Base-by-base conservation (phyloP, 257 asterid species). In the Leonotis leonurus region DNA sequence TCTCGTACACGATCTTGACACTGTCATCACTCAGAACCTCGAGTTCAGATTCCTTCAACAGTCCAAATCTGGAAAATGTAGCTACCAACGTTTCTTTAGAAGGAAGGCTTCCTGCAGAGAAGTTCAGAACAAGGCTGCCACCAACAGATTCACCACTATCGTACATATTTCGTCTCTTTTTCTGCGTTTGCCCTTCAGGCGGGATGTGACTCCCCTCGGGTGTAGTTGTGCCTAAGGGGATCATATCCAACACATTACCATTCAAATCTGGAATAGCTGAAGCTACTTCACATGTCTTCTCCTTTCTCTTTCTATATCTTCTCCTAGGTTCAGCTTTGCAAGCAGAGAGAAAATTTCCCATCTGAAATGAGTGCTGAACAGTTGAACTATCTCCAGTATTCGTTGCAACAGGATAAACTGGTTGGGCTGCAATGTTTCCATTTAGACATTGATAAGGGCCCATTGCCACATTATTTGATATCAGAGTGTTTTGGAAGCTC, bases 201-300 rank as follows among this genome's bases (percentile, higher is more conserved):
- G 62, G 21, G 25, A 68, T 29, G 21, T 29, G 67, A 54, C 64
- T 70, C 20, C 59, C 65, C 22, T 69, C 81, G 2, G 82, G 32
- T 13, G 45, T n/a, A 43, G 46, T 33, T 58, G 49, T 69, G 20
- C 68, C 84, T 16, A 62, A 60, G 25, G 76, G 43, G 50, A 41
- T 56, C 21, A 24, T 29, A 21, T 81, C 85, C 0, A 52, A 17
- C 20, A 24, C 70, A 54, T 65, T 72, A 20, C 88, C 86, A 20
- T 85, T 87, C 85, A 85, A 77, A 77, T 90, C 97, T 20, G 92
- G 97, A 51, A 89, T 71, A 16, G 39, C 64, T 26, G 89, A 26
- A 65, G 72, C 71, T 54, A 53, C 69, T 62, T 73, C 45, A 70
- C 17, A 21, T 32, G 74, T 37, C 58, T 71, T 74, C 39, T 75